phyloP scores from a whole-genome alignment of 345 rosid genomes.

The Brassica juncea region DNA sequence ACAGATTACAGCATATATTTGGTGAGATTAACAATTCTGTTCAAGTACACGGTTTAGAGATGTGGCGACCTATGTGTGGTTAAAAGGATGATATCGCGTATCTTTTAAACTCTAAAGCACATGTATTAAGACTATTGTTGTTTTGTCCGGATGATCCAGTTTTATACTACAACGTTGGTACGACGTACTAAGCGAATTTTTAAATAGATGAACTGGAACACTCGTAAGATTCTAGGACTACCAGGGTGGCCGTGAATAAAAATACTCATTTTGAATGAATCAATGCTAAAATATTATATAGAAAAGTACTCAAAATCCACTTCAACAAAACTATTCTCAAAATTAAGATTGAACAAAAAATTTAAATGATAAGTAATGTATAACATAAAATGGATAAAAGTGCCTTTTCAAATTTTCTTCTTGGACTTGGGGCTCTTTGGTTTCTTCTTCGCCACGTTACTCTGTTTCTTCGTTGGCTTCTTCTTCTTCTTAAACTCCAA shows the following conservation, averaged over 20 bases:
- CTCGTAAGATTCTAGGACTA: background rate
- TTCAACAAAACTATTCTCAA: background rate
- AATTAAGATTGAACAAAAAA: background rate
- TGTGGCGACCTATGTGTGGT: background rate
- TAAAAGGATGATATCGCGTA: background rate
- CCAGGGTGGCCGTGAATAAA: background rate
- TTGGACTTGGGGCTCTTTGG: conserved; percentile 34
- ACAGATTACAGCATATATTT: conserved; percentile 23
- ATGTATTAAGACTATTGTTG: background rate
- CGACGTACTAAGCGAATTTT: background rate
- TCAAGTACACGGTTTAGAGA: background rate
- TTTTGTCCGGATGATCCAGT: background rate
- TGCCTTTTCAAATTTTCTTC: conserved; percentile 20
- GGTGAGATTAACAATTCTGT: conserved; percentile 6
- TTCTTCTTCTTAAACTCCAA: conserved; percentile 52
- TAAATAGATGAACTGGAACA: background rate
- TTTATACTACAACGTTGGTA: background rate
- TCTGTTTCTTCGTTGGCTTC: conserved; percentile 42
- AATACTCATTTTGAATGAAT: background rate
- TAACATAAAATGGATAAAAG: background rate
- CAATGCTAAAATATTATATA: background rate
- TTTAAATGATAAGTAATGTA: background rate
- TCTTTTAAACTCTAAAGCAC: background rate
- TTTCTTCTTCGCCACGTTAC: conserved; percentile 44
- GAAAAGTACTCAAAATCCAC: background rate